phyloP scores from a whole-genome alignment of 2,329 filamentous ascomycete genomes.

The Fusarium metavorans region DNA sequence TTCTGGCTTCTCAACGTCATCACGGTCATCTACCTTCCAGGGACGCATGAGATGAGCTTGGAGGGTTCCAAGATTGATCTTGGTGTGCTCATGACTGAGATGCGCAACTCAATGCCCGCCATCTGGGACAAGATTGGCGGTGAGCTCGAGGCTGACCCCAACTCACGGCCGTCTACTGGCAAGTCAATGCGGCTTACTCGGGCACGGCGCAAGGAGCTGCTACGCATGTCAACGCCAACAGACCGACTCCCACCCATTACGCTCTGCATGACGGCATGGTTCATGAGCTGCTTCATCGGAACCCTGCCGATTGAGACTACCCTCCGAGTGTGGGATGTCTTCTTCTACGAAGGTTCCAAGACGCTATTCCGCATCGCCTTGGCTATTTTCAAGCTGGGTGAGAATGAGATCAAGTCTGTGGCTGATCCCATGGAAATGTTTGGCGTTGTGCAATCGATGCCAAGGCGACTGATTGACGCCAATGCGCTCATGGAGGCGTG shows the following conservation, averaged over 20 bases:
- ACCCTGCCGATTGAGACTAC: constrained; percentile 93
- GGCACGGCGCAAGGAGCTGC: constrained; percentile 54
- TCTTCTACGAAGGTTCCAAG: constrained; percentile 95
- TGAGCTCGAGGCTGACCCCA: constrained; percentile 70
- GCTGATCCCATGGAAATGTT: constrained; percentile 95
- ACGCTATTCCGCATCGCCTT: constrained; percentile 93
- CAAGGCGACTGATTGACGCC: constrained; percentile 83
- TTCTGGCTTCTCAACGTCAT: constrained; percentile 96
- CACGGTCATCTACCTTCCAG: constrained; percentile 87
- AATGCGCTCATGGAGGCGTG: constrained; percentile 86
- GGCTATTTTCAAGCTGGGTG: constrained; percentile 90
- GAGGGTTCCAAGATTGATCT: constrained; percentile 95
- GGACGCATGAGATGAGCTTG: constrained; percentile 89
- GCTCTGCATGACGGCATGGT: constrained; percentile 94
- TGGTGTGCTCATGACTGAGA: constrained; percentile 88
- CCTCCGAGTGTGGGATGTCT: constrained; percentile 92
- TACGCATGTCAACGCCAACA: constrained; percentile 52
- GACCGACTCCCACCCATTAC: constrained; percentile 86
- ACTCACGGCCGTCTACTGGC: constrained; percentile 51
- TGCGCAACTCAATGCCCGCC: constrained; percentile 83
- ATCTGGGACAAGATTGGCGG: constrained; percentile 91
- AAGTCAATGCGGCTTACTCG: constrained; percentile 52
- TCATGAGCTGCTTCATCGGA: constrained; percentile 97
- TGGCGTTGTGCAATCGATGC: constrained; percentile 90
- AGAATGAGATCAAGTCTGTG: constrained; percentile 82